phyloP scores from a whole-genome alignment of 495 filamentous ascomycete species.

The Annulohypoxylon bovei region DNA sequence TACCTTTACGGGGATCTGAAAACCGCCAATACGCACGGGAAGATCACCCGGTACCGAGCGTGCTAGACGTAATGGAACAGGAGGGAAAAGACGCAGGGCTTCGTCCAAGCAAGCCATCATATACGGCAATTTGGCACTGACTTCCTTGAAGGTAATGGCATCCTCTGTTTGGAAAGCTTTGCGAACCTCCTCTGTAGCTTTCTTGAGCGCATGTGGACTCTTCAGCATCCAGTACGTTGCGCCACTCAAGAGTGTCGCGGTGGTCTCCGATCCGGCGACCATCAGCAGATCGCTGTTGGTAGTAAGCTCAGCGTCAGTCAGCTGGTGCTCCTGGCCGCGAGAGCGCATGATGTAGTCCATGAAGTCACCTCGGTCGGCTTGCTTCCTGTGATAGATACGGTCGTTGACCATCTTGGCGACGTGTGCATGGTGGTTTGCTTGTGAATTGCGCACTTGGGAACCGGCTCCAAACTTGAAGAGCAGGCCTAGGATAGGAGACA shows the following conservation, averaged over 20 bases:
- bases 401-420: constrained; percentile 45
- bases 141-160: constrained; percentile 62
- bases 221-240: constrained; percentile 64
- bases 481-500: constrained; percentile 46
- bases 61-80: constrained; percentile 59
- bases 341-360: constrained; percentile 48
- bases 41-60: constrained; percentile 49
- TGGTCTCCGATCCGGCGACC: constrained; percentile 69
- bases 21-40: constrained; percentile 56
- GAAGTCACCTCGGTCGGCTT: constrained; percentile 45
- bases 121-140: constrained; percentile 60
- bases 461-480: constrained; percentile 49
- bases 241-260: constrained; percentile 65
- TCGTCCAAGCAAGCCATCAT: constrained; percentile 68
- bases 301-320: constrained; percentile 53
- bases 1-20: constrained; percentile 57
- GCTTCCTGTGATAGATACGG: constrained; percentile 47
- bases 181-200: constrained; percentile 62
- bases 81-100: constrained; percentile 68
- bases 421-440: constrained; percentile 45
- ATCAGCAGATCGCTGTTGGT: constrained; percentile 57
- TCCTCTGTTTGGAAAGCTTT: constrained; percentile 56
- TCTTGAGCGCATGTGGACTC: constrained; percentile 57
- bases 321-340: constrained; percentile 44
- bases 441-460: constrained; percentile 43